These are phyloP conservation scores for Blastobotrys proliferans DNA, from an alignment of 1,139 yeast genomes.

Conservation along the genomic window DNA sequence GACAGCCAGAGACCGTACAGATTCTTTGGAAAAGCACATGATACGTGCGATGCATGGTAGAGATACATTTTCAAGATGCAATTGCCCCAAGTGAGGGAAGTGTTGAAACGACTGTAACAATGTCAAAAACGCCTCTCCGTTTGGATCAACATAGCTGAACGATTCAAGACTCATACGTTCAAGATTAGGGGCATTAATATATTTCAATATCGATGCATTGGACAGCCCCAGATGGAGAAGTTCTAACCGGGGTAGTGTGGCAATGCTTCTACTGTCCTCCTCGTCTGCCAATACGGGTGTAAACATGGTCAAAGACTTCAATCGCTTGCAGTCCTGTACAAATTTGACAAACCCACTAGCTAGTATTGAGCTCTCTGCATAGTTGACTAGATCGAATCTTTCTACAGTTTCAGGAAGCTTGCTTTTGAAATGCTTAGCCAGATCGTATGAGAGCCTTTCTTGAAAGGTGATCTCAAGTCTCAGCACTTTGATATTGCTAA, in stretches of 20 bases:
- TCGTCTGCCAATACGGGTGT: constrained; percentile 1
- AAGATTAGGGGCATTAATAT: not conserved
- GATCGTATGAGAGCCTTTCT: constrained; percentile 10
- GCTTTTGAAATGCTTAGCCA: constrained; percentile 7
- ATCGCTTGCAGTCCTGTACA: constrained; percentile 3
- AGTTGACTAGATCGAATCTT: constrained; percentile 11
- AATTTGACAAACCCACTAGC: constrained; percentile 9
- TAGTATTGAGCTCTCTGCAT: constrained; percentile 8
- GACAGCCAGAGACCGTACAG: not conserved
- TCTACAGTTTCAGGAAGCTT: constrained; percentile 9
- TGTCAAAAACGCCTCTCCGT: not conserved
- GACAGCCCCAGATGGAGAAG: not conserved
- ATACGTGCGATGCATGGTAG: too few species aligned
- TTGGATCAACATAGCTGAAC: not conserved
- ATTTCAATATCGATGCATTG: not conserved
- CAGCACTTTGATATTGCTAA: constrained; percentile 7
- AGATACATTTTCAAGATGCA: constrained; percentile 4
- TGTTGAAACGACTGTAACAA: not conserved
- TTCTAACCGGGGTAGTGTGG: not conserved
- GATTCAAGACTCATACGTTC: constrained; percentile 6
- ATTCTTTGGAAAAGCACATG: too few species aligned
- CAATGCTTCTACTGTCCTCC: not conserved
- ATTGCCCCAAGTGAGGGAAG: not conserved
- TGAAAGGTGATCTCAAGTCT: constrained; percentile 13
- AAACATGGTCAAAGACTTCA: constrained; percentile 9